Evolutionary conservation across 305 asterid genomes (phyloP).

Genomic region (Fraxinus sp.): DNA sequence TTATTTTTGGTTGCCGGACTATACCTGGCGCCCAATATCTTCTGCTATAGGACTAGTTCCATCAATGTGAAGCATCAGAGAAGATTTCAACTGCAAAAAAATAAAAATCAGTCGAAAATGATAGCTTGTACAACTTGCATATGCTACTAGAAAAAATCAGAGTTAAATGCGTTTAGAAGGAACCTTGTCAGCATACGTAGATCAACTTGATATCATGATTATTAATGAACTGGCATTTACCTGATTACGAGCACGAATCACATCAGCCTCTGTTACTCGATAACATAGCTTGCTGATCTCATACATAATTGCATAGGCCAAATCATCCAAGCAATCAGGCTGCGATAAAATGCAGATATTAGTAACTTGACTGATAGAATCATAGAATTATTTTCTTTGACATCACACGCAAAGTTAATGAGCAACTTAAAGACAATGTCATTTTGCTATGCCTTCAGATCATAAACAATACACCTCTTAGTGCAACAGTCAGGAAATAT

Average conservation of each 20-base stretch:
- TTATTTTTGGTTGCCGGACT: neutral
- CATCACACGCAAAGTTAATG: neutral
- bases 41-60: slow-evolving; percentile 95
- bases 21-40: slow-evolving; percentile 98
- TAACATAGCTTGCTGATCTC: slow-evolving; percentile 75
- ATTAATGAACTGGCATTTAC: slow-evolving; percentile 30
- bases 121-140: neutral
- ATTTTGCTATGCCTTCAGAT: neutral
- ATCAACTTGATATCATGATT: neutral
- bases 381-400: neutral
- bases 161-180: neutral
- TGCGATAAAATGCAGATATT: slow-evolving; percentile 25
- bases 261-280: slow-evolving; percentile 81
- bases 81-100: slow-evolving; percentile 73
- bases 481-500: neutral
- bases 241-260: slow-evolving; percentile 94
- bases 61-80: slow-evolving; percentile 89
- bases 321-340: slow-evolving; percentile 93
- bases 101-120: neutral
- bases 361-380: neutral
- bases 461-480: neutral
- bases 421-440: neutral
- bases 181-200: neutral
- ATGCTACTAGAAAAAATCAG: neutral
- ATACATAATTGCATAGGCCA: slow-evolving; percentile 81